phyloP scores from a whole-genome alignment of 176 grass and related monocot genomes.

The Carex kokanica region DNA sequence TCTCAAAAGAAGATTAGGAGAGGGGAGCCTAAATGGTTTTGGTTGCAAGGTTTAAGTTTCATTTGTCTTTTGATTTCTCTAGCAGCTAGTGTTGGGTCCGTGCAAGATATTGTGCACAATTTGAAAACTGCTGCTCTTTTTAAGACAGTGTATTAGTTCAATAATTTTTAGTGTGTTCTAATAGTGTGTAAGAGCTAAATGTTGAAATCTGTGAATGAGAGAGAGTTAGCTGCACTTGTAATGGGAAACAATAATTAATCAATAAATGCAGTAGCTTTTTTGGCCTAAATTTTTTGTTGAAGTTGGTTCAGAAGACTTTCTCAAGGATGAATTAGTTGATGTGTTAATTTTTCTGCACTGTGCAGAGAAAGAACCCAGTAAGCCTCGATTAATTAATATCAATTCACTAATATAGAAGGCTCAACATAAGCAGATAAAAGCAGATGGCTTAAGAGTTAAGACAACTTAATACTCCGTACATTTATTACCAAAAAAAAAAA shows the following conservation, averaged over 20 bases:
- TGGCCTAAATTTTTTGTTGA: neutral
- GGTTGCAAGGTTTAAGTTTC: conserved; percentile 84
- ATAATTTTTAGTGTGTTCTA: neutral
- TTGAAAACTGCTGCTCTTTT: conserved; percentile 67
- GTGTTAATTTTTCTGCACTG: neutral
- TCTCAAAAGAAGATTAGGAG: conserved; percentile 49
- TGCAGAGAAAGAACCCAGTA: neutral
- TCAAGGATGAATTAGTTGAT: neutral
- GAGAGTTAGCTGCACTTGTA: neutral
- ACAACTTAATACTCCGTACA: neutral
- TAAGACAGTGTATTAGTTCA: conserved; percentile 43
- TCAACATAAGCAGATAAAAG: neutral
- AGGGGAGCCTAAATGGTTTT: conserved; percentile 55
- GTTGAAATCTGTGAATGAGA: neutral
- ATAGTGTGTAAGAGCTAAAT: neutral
- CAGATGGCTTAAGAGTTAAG: neutral
- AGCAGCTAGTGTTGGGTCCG: conserved; percentile 71
- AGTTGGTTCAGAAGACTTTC: neutral
- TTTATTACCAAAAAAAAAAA: conserved; percentile 19
- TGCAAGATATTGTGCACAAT: conserved; percentile 95
- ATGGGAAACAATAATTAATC: neutral
- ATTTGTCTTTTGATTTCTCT: conserved; percentile 75
- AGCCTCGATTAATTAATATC: neutral
- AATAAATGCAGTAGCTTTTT: neutral
- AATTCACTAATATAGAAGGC: neutral